These are phyloP conservation scores for Acer negundo DNA, from an alignment of 345 rosid species.

Conservation along the genomic window DNA sequence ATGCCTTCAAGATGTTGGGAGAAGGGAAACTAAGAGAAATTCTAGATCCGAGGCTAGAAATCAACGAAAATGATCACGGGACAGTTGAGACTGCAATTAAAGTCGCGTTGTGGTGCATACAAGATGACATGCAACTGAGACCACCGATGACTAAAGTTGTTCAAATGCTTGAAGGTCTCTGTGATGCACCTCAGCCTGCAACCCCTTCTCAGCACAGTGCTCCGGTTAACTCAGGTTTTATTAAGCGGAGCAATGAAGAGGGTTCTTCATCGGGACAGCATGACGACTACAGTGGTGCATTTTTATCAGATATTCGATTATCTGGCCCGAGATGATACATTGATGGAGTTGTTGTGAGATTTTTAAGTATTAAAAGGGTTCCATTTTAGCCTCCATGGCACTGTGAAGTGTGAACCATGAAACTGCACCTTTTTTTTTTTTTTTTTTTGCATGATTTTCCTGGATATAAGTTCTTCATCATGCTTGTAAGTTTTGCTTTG, in stretches of 20 bases:
- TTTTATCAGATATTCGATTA: constrained; percentile 34
- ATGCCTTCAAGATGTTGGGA: constrained; percentile 54
- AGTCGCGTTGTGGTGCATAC: constrained; percentile 64
- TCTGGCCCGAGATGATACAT: constrained; percentile 51
- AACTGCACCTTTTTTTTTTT: neutral
- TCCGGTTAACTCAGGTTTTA: constrained; percentile 24
- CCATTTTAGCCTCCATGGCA: neutral
- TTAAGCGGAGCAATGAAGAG: constrained; percentile 42
- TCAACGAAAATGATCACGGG: constrained; percentile 30
- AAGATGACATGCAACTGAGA: constrained; percentile 49
- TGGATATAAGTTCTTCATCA: neutral
- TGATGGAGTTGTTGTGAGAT: neutral
- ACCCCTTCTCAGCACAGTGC: constrained; percentile 26
- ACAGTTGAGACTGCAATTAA: constrained; percentile 34
- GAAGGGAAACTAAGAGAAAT: constrained; percentile 41
- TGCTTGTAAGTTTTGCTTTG: neutral
- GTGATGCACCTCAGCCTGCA: constrained; percentile 41
- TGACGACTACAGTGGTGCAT: constrained; percentile 32
- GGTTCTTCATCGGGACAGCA: constrained; percentile 25
- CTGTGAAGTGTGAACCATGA: neutral
- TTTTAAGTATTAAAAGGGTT: neutral
- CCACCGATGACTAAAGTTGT: constrained; percentile 62
- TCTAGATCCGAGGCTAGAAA: constrained; percentile 38
- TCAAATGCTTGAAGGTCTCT: constrained; percentile 60
- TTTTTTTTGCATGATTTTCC: neutral